Evolutionary conservation across 768 basidiomycete genomes (phyloP).

Genomic region (Pleurotus giganteus): DNA sequence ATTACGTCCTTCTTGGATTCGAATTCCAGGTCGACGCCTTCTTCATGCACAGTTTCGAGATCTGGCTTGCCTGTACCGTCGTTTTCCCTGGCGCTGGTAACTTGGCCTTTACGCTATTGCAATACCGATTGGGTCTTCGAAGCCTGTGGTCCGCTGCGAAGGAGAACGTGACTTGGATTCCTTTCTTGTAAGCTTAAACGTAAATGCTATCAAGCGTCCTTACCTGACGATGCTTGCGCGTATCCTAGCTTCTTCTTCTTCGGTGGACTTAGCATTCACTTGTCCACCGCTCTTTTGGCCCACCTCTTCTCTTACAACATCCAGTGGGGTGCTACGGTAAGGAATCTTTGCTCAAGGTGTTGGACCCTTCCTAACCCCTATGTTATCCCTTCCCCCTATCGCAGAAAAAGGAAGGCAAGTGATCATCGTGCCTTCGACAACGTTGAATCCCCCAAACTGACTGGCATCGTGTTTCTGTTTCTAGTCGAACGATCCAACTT

Average conservation of each 20-base stretch:
- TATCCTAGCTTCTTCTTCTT: conserved; percentile 71
- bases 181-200: conserved; percentile 67
- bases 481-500: conserved; percentile 88
- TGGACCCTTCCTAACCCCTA: not conserved
- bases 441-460: not conserved
- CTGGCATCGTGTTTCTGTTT: conserved; percentile 42
- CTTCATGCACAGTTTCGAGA: conserved; percentile 71
- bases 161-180: conserved; percentile 65
- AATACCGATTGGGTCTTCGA: conserved; percentile 63
- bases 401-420: conserved; percentile 10
- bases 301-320: conserved; percentile 78
- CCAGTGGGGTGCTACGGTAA: conserved; percentile 75
- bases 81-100: conserved; percentile 73
- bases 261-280: conserved; percentile 70
- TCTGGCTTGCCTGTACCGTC: conserved; percentile 71
- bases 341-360: conserved; percentile 29
- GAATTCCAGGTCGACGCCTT: conserved; percentile 63
- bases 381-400: not conserved
- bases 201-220: not conserved
- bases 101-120: conserved; percentile 61
- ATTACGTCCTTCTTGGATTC: conserved; percentile 69
- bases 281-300: conserved; percentile 61
- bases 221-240: not conserved
- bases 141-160: conserved; percentile 46
- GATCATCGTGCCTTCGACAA: not conserved